Base-by-base conservation (phyloP, 2,329 filamentous ascomycete species). In the Thelonectria blattea region DNA sequence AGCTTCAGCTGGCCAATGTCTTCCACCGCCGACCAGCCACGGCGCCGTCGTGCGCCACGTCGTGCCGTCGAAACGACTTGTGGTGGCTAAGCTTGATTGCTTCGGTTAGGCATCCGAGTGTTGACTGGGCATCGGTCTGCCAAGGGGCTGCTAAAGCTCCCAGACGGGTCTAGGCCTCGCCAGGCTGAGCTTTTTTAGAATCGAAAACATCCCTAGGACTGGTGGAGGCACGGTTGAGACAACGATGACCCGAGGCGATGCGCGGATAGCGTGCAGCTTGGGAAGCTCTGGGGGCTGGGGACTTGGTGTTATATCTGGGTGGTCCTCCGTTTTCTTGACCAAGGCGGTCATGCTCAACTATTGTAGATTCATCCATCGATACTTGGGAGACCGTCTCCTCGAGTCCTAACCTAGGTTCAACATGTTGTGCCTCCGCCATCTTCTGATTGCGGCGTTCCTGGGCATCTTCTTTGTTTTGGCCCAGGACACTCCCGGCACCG, bases 61-160 rank as follows among this genome's bases (percentile, higher is more conserved):
- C 14, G 39, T 24, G 39, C 39, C 15, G 50, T n/a, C 24, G 8
- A n/a, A 30, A 22, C 22, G 11, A 27, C 34, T 45, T 43, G 39
- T 52, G 50, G 50, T 32, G 50, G 50, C 50, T 45, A 37, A 27
- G 50, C 10, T 45, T 20, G 42, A 43, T 18, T 11, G 32, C 39
- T 15, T 37, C 22, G 11, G 41, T 37, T 22, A 34, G 39, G 27
- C 30, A 45, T 32, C 27, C 50, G 41, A 32, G 39, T 17, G 30
- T 45, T 52, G 18, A 42, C 50, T 27, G 17, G 15, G 15, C 12
- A 10, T 20, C 18, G 27, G 22, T n/a, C 32, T 8, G 39, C 50
- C 42, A 27, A 9, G 39, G n/a, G 27, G 17, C 20, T 32, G 50
- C 50, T 52, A 52, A 45, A 20, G 8, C 20, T 20, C 39, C 30